Evolutionary conservation across 352 stramenopile species (phyloP).

Genomic region (Lagenidium giganteum): DNA sequence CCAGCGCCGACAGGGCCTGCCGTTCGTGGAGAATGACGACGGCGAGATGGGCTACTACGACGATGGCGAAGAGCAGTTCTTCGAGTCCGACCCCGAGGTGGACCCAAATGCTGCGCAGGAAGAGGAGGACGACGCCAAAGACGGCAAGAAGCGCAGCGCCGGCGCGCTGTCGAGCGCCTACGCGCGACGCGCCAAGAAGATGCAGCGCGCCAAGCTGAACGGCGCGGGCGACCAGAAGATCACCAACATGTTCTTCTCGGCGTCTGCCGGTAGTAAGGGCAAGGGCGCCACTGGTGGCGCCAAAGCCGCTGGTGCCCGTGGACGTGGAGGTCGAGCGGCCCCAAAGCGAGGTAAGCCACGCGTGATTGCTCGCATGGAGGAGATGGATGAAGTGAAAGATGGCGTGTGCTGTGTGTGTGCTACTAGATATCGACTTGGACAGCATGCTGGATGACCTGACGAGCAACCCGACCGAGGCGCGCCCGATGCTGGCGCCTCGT

Average conservation of each 20-base stretch:
- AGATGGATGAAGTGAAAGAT: not conserved
- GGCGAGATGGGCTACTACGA: slow-evolving; percentile 85
- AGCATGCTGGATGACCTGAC: slow-evolving; percentile 84
- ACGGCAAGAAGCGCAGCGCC: slow-evolving; percentile 65
- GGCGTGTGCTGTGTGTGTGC: not conserved
- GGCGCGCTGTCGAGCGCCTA: slow-evolving; percentile 77
- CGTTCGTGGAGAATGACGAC: slow-evolving; percentile 85
- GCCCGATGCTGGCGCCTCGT: slow-evolving; percentile 34
- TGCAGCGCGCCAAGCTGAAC: slow-evolving; percentile 78
- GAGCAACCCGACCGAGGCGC: slow-evolving; percentile 72
- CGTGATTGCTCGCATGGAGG: not conserved
- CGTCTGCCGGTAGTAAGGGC: slow-evolving; percentile 28
- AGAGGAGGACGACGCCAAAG: slow-evolving; percentile 38
- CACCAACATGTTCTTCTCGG: slow-evolving; percentile 86
- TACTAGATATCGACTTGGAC: slow-evolving; percentile 75
- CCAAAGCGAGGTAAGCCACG: slow-evolving; percentile 35
- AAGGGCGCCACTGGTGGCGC: slow-evolving; percentile 18
- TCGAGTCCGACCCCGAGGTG: slow-evolving; percentile 71
- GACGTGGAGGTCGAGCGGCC: slow-evolving; percentile 7
- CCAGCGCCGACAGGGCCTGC: slow-evolving; percentile 65
- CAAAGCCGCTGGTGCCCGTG: slow-evolving; percentile 13
- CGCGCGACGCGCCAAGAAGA: slow-evolving; percentile 71
- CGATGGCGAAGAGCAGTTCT: slow-evolving; percentile 87
- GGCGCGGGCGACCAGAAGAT: slow-evolving; percentile 79
- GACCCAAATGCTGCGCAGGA: slow-evolving; percentile 1